Conservation (phyloP, 2,329 filamentous ascomycete genomes). For the Fusarium newnesense region DNA sequence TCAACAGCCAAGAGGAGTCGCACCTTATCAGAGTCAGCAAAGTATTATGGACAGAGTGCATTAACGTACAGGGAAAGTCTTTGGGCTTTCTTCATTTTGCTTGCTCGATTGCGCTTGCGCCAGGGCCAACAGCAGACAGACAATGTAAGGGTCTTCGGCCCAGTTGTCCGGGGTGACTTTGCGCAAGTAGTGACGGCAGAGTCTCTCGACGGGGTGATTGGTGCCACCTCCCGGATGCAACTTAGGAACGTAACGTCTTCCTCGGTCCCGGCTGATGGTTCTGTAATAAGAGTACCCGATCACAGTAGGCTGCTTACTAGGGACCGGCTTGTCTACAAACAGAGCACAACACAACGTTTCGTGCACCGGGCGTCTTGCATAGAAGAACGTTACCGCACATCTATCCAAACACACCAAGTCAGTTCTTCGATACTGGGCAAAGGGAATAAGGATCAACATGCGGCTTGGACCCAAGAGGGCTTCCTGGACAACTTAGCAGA, state of each 20-base stretch:
- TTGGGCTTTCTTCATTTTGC: neutral
- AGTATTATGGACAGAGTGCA: rapidly evolving
- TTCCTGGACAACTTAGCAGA: neutral
- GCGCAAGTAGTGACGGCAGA: neutral
- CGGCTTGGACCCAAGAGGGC: neutral
- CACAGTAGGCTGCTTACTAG: neutral
- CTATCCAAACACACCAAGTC: neutral
- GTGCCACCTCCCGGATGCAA: rapidly evolving
- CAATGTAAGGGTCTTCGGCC: neutral
- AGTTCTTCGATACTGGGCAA: neutral
- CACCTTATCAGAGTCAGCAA: neutral
- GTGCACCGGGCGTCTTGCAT: neutral
- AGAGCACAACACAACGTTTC: neutral
- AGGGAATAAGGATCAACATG: neutral
- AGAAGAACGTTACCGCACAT: neutral
- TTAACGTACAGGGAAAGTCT: neutral
- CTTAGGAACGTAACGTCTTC: too few species aligned
- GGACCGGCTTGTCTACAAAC: neutral
- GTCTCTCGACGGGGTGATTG: neutral
- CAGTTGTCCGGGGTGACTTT: neutral
- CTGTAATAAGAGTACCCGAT: neutral
- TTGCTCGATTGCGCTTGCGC: neutral
- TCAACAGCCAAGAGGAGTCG: neutral
- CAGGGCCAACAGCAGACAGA: neutral
- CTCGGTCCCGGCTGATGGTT: neutral